Conservation (phyloP, 2,329 filamentous ascomycete genomes). For the Fusarium redolens region DNA sequence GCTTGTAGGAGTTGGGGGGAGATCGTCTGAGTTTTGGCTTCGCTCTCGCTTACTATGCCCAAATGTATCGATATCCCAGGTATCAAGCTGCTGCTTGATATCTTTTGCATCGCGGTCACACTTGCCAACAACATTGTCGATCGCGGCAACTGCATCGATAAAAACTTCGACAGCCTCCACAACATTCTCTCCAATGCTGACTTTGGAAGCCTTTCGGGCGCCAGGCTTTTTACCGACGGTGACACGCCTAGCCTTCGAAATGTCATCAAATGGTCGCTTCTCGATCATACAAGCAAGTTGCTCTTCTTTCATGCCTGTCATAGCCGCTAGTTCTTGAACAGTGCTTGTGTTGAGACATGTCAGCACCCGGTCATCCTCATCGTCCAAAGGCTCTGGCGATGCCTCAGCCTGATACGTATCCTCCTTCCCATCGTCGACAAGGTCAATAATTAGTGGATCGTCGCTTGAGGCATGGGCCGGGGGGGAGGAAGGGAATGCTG, state of each 20-base stretch:
- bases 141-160: conserved; percentile 81
- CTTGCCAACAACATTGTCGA: conserved; percentile 81
- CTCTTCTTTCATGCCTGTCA: conserved; percentile 79
- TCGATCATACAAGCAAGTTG: conserved; percentile 76
- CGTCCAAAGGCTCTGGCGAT: conserved; percentile 44
- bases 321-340: conserved; percentile 80
- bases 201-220: conserved; percentile 58
- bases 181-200: conserved; percentile 64
- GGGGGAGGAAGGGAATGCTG: conserved; percentile 31
- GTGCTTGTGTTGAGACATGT: conserved; percentile 86
- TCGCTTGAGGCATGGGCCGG: conserved; percentile 47
- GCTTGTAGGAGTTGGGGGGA: conserved; percentile 58
- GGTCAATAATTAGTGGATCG: conserved; percentile 50
- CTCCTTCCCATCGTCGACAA: conserved; percentile 56
- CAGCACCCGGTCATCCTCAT: conserved; percentile 66
- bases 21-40: conserved; percentile 49
- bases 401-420: conserved; percentile 54
- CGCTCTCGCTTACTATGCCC: conserved; percentile 54
- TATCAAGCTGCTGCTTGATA: conserved; percentile 59
- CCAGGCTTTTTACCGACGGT: conserved; percentile 62
- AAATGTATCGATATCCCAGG: conserved; percentile 62
- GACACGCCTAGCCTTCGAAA: conserved; percentile 75
- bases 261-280: conserved; percentile 76
- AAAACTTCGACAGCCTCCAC: conserved; percentile 73
- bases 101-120: conserved; percentile 78